Base-by-base conservation (phyloP, 2,329 filamentous ascomycete genomes). In the Chaetomiaceae sp. region DNA sequence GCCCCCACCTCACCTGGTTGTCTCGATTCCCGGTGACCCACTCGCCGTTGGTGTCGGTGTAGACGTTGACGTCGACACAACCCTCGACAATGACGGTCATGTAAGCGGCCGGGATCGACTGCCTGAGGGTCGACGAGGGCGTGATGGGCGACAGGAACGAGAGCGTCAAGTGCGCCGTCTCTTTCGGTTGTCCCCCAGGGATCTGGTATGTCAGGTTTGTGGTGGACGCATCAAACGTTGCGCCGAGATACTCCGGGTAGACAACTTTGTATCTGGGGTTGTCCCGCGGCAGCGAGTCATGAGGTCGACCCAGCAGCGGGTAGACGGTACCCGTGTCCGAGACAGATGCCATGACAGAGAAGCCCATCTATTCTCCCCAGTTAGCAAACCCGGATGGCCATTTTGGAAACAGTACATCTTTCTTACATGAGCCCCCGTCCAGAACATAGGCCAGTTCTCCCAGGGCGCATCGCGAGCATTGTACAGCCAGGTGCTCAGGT, bases 81-180 rank as follows among this genome's bases (percentile, higher is more conserved):
- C 88, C 89, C 56, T 84, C 77, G 12, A 88, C 87, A 63, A 84
- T 71, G 37, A 92, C 76, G 6, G 82, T 87, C 57, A 95, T 65
- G 66, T 95, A 95, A 23, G 85, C 84, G 11, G 89, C 89, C n/a
- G 90, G 90, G 29, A 94, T 81, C 15, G 87, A 84, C 73, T 92
- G 88, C 59, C 88, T 80, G 63, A 91, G 74, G 42, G 88, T 91
- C 52, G 88, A 91, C 1, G 86, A 88, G 1, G 88, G 88, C 0
- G 88, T 92, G 46, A 94, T 86, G 3, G 88, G 88, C 7, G 88
- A 91, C 47, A 91, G 73, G 68, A 87, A 80, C 1, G 76, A 78
- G 33, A 81, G 68, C 4, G 67, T 73, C 22, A 81, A 62, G 37
- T 66, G 71, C 19, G 73, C 56, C 8, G 62, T 55, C 15, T 57